These are phyloP conservation scores for Mortierella sp. DNA, from an alignment of 371 early-diverging fungal genomes.

Conservation along the genomic window DNA sequence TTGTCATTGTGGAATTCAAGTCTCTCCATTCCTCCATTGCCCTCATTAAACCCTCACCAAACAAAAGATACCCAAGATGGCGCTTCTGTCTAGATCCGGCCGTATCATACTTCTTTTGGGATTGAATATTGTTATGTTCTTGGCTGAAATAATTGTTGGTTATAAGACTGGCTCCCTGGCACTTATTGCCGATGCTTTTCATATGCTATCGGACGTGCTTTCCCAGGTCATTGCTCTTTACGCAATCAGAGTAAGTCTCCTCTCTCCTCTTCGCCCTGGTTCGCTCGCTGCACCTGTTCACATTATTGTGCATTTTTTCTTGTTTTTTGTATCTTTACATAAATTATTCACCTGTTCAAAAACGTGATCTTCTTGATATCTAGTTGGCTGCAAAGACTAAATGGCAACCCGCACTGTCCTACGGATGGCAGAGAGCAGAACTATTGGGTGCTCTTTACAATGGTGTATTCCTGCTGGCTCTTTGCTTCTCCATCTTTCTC, in stretches of 20 bases:
- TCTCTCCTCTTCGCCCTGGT: neutral
- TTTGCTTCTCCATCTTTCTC: constrained; percentile 90
- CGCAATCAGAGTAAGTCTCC: constrained; percentile 76
- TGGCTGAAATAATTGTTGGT: constrained; percentile 85
- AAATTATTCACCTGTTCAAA: neutral
- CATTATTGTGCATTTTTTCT: neutral
- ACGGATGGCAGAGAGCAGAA: constrained; percentile 94
- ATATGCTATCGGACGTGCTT: constrained; percentile 91
- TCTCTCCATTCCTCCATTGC: neutral
- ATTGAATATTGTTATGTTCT: constrained; percentile 77
- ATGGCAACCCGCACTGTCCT: constrained; percentile 77
- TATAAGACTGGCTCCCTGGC: constrained; percentile 85
- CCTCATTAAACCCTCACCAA: neutral
- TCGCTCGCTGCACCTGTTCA: neutral
- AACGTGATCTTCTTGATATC: constrained; percentile 6
- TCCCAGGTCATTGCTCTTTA: constrained; percentile 86
- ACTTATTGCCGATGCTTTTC: constrained; percentile 94
- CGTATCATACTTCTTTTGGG: constrained; percentile 71
- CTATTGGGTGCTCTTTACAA: constrained; percentile 93
- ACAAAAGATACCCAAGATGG: constrained; percentile 16
- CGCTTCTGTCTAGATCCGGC: constrained; percentile 44
- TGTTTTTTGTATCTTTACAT: neutral
- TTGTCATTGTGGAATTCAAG: constrained; percentile 3
- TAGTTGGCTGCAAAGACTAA: constrained; percentile 63
- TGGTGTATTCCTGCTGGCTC: constrained; percentile 88